phyloP scores from a whole-genome alignment of 257 asterid species.

The Solanum arcanum region DNA sequence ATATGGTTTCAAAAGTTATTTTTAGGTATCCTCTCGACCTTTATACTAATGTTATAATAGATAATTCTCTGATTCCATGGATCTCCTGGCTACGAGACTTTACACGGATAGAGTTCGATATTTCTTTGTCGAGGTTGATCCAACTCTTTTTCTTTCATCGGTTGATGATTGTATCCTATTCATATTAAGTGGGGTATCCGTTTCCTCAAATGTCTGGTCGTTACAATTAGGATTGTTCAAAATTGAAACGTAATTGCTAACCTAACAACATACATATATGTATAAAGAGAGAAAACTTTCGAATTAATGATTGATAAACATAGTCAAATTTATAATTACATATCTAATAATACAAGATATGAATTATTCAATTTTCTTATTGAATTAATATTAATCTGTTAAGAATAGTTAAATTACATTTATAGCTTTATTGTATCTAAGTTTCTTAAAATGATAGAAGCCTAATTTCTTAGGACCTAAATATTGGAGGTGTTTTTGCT shows the following conservation, averaged over 20 bases:
- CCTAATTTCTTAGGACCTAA: not conserved
- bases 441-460: not conserved
- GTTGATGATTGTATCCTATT: not conserved
- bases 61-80: not conserved
- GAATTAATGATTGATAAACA: not conserved
- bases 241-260: not conserved
- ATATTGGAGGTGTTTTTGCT: not conserved
- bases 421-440: not conserved
- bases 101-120: not conserved
- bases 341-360: not conserved
- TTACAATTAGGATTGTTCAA: not conserved
- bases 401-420: not conserved
- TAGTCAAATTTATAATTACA: not conserved
- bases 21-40: not conserved
- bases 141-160: not conserved
- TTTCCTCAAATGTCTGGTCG: not conserved
- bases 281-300: no score
- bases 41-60: no score
- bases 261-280: not conserved
- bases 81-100: not conserved
- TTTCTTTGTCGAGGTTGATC: not conserved
- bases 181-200: not conserved
- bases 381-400: not conserved
- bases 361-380: not conserved
- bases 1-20: not conserved